phyloP scores from a whole-genome alignment of 768 basidiomycete species.

The Xerocomus brunneocitrinus region DNA sequence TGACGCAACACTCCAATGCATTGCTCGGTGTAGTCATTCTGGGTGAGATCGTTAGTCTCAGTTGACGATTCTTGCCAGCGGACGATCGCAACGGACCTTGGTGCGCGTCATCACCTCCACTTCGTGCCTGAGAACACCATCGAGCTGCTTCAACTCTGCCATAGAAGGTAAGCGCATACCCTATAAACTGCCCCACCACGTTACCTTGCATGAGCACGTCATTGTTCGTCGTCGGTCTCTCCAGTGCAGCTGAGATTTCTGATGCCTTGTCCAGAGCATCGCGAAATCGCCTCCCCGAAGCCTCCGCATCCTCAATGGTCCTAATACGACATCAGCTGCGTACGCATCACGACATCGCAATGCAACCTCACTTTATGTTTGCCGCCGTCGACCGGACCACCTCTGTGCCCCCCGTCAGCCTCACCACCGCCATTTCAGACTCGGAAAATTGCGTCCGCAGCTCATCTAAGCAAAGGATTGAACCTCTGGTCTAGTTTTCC shows the following conservation, averaged over 20 bases:
- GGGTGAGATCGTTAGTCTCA: constrained; percentile 2
- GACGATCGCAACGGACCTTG: constrained; percentile 38
- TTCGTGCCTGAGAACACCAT: constrained; percentile 58
- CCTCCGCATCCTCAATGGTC: constrained; percentile 55
- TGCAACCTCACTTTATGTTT: constrained; percentile 40
- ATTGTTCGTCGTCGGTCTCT: constrained; percentile 49
- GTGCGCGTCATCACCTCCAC: constrained; percentile 50
- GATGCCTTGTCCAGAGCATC: constrained; percentile 56
- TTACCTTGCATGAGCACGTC: constrained; percentile 54
- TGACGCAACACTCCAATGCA: constrained; percentile 63
- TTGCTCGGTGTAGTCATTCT: constrained; percentile 73
- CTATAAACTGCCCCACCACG: neutral
- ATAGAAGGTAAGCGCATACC: constrained; percentile 1
- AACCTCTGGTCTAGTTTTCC: neutral
- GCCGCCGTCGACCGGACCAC: constrained; percentile 48
- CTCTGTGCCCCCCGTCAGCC: constrained; percentile 56
- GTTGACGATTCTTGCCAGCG: neutral
- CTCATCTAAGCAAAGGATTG: constrained; percentile 43
- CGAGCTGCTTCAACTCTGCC: constrained; percentile 60
- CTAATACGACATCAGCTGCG: constrained; percentile 32
- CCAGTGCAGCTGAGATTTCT: constrained; percentile 45
- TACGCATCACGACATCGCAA: neutral
- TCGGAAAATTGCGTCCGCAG: constrained; percentile 50
- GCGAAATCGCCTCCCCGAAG: constrained; percentile 50
- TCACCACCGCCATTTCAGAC: constrained; percentile 48